Percentiles rank a stretch among this genome's conserved stretches.
Evolutionary conservation across 1,139 yeast species (phyloP).

Genomic region (Maudiozyma humilis): DNA sequence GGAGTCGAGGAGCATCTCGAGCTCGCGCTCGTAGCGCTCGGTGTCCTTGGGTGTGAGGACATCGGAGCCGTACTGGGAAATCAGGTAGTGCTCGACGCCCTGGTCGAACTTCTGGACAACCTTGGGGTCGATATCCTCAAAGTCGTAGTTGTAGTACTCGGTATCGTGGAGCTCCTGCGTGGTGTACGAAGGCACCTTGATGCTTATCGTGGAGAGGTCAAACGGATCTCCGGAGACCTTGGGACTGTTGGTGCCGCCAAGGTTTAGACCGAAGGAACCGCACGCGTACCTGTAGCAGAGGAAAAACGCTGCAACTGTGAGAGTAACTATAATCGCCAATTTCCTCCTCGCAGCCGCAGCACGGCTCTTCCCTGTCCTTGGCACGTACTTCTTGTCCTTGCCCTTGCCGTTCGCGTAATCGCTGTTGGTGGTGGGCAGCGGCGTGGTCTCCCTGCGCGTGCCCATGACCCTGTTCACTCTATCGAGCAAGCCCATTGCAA

Average conservation of each 20-base stretch:
- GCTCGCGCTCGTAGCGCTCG: conserved; percentile 21
- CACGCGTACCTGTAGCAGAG: no score
- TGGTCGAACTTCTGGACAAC: conserved; percentile 31
- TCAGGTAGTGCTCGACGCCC: conserved; percentile 32
- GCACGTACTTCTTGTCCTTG: conserved; percentile 5
- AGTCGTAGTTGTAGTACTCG: conserved; percentile 32
- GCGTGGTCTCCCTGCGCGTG: background rate
- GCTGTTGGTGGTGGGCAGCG: conserved; percentile 1
- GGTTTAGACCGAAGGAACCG: background rate
- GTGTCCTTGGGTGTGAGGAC: conserved; percentile 21
- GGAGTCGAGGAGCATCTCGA: conserved; percentile 25
- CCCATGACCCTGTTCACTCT: background rate
- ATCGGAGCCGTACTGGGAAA: conserved; percentile 30
- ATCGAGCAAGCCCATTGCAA: conserved; percentile 4
- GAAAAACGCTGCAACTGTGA: background rate
- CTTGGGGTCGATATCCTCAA: conserved; percentile 29
- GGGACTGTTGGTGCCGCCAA: background rate
- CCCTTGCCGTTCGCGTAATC: background rate
- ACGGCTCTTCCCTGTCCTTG: background rate
- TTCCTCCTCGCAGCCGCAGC: background rate
- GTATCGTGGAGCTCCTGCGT: conserved; percentile 22
- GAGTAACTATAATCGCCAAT: background rate
- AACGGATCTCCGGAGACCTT: background rate
- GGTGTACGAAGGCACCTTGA: conserved; percentile 4
- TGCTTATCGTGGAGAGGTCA: background rate